Percentiles rank a stretch among this genome's conserved stretches.
These are phyloP conservation scores for Aspergillus calidoustus DNA, from an alignment of 2,329 filamentous ascomycete genomes.

Conservation along the genomic window DNA sequence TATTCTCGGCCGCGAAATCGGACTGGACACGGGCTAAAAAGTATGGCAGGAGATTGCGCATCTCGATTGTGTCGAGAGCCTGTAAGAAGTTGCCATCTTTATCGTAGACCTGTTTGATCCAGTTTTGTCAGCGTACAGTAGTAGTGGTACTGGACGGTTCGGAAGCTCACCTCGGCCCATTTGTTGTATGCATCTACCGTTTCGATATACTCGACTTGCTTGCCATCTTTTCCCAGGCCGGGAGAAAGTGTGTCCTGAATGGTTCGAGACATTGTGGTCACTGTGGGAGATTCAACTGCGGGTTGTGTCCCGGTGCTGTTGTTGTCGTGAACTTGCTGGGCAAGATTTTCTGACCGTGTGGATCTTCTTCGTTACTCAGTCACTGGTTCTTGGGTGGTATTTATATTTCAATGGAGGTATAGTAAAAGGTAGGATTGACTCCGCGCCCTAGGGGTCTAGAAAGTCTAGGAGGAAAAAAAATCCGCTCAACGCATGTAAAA, in stretches of 20 bases:
- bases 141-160: neutral
- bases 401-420: neutral
- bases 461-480: neutral
- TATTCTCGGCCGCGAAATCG: conserved; percentile 15
- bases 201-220: conserved; percentile 33
- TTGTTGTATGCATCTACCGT: conserved; percentile 45
- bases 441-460: neutral
- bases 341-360: too few species aligned
- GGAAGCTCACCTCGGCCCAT: conserved; percentile 39
- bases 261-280: conserved; percentile 23
- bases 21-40: conserved; percentile 45
- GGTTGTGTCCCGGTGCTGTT: neutral
- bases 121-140: neutral
- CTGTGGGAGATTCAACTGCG: neutral
- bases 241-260: conserved; percentile 27
- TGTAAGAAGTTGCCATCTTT: conserved; percentile 70
- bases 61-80: conserved; percentile 63
- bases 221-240: neutral
- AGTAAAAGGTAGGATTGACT: neutral
- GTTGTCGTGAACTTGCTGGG: neutral
- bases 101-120: conserved; percentile 59
- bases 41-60: conserved; percentile 55
- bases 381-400: neutral
- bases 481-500: neutral
- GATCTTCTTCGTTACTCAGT: neutral